Evolutionary conservation across 2,329 filamentous ascomycete species (phyloP).

Genomic region (Graphilbum fragrans): DNA sequence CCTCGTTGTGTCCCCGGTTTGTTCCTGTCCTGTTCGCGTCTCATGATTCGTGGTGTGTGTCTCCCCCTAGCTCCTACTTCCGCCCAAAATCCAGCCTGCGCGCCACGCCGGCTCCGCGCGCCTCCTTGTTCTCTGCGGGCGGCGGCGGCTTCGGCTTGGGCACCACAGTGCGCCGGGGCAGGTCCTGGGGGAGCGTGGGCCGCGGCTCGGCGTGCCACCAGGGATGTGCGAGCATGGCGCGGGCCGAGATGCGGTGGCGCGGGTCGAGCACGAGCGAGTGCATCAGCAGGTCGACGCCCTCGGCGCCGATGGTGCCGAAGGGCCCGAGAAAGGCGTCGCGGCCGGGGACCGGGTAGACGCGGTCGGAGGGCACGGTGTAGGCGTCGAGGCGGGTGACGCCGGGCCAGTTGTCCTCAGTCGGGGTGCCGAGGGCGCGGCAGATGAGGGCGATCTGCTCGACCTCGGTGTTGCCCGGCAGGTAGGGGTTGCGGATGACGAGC

Average conservation of each 20-base stretch:
- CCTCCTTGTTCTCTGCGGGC: slow-evolving; percentile 39
- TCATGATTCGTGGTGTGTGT: too few species aligned
- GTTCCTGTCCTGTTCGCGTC: too few species aligned
- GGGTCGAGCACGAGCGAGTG: slow-evolving; percentile 78
- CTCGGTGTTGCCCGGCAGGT: slow-evolving; percentile 73
- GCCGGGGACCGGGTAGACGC: slow-evolving; percentile 47
- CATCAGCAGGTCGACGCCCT: slow-evolving; percentile 81
- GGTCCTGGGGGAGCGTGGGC: slow-evolving; percentile 68
- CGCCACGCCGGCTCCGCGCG: slow-evolving; percentile 60
- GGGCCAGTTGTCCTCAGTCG: slow-evolving; percentile 90
- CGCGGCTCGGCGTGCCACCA: slow-evolving; percentile 81
- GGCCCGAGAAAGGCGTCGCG: slow-evolving; percentile 61
- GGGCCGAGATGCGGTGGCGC: slow-evolving; percentile 66
- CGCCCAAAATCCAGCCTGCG: slow-evolving; percentile 69
- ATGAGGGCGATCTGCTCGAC: slow-evolving; percentile 79
- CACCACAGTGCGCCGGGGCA: slow-evolving; percentile 63
- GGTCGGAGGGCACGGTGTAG: slow-evolving; percentile 54
- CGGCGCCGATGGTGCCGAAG: slow-evolving; percentile 69
- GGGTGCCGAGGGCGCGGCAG: slow-evolving; percentile 74
- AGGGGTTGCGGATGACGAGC: slow-evolving; percentile 70
- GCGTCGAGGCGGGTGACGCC: slow-evolving; percentile 70
- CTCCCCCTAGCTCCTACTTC: slow-evolving; percentile 16
- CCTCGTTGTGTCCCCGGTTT: too few species aligned
- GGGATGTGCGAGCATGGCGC: slow-evolving; percentile 64
- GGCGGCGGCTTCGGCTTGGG: slow-evolving; percentile 20